These are phyloP conservation scores for Acer yangbiense DNA, from an alignment of 345 rosid genomes.

Conservation along the genomic window DNA sequence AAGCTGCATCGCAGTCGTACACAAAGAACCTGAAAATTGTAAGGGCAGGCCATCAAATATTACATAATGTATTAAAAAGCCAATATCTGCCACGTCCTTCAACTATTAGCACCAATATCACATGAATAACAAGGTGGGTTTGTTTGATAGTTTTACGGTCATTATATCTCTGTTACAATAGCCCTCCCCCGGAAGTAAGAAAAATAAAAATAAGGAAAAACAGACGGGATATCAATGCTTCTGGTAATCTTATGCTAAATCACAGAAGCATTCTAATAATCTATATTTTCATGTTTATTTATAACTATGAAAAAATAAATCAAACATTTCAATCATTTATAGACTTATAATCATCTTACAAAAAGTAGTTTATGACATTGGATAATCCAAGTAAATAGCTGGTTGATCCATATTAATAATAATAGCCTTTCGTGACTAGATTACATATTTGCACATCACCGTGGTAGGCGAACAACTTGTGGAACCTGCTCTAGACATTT, in stretches of 20 bases:
- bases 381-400: neutral
- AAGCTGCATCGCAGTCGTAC: neutral
- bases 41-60: neutral
- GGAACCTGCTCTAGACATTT: neutral
- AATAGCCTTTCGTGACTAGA: neutral
- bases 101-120: neutral
- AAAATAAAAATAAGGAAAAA: neutral
- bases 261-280: neutral
- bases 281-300: neutral
- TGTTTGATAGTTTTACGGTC: neutral
- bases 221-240: neutral
- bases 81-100: neutral
- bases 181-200: neutral
- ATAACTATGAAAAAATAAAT: neutral
- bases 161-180: neutral
- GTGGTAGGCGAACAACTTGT: neutral
- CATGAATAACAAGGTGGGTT: neutral
- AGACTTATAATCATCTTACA: neutral
- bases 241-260: neutral
- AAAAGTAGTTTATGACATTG: neutral
- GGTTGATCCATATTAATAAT: neutral
- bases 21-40: neutral
- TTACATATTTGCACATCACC: neutral
- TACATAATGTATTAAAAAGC: neutral
- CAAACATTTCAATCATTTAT: conserved; percentile 1